Base-by-base conservation (phyloP, 2,329 filamentous ascomycete genomes). In the Colletotrichum theobromicola region DNA sequence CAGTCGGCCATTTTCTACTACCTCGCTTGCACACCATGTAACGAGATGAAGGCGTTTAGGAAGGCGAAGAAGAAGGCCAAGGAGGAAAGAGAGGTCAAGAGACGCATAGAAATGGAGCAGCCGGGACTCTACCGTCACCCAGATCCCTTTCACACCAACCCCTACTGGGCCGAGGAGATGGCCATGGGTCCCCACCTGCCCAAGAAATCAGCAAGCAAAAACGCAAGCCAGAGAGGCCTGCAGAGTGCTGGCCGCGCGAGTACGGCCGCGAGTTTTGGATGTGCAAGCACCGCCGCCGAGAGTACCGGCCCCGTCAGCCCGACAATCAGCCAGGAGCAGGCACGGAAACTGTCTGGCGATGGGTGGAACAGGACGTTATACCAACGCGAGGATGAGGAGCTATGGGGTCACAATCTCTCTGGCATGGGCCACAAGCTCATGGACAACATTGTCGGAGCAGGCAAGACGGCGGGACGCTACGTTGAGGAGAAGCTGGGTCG, bases 141-240 rank as follows among this genome's bases (percentile, higher is more conserved):
- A 2, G 91, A 92, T 58, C 94, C 95, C 1, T 97, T 95, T 79
- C 93, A 93, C 80, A 98, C 95, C 32, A 98, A 98, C 80, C 93
- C 93, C 15, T 95, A 94, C 84, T 98, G 96, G 96, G 87, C 90
- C 35, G 94, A 97, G 81, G 96, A 98, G 83, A 97, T 98, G 77
- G 88, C 88, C 76, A 89, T 96, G 84, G 96, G 96, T 0, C 96
- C 96, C 3, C 92, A 91, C 4, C 89, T 94, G 42, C 93, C 92
- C 35, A 93, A 93, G 79, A 89, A 93, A 82, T 84, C 89, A 72
- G 85, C 80, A 77, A 90, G 84, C 84, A 91, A 89, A 84, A 91
- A 87, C 80, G 86, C 85, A 64, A 92, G 90, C 79, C 89, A 92
- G 77, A 88, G 91, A 65, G 89, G 90, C 21, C 83, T 94, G 76